Evolutionary conservation across 176 grass and related monocot species (phyloP), one percentile per base, ranked within the genome.

Genomic region (Musa acuminata): DNA sequence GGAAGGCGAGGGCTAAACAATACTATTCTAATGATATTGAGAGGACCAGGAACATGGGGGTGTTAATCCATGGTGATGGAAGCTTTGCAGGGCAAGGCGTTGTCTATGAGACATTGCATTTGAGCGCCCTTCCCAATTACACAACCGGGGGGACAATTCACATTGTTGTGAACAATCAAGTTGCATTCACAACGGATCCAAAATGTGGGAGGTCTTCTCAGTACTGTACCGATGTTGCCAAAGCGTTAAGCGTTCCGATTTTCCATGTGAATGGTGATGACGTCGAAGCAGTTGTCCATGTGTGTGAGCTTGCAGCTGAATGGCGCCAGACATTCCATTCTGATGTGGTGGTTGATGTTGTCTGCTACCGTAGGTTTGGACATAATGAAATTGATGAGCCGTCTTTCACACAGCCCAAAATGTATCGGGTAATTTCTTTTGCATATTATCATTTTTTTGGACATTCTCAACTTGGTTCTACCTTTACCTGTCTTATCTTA

Each of bases 351-450:
- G 87, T 97, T 1, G 93, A 97, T 69, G 72, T 97, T 14, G 87
- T 97, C 63, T 97, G 93, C 71, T 97, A 97, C 49, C 83, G 93
- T 27, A 81, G 93, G 66, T 93, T 93, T 62, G 93, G 93, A 8
- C 93, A 97, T 71, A 97, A 97, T 54, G 93, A 97, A 78, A 97
- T 97, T 51, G 93, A 97, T 50, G 93, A 97, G 27, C 93, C 93
- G 9, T 97, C 93, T 55, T 97, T 97, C 79, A 97, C 93, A 16
- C 93, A 97, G 66, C 93, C 93, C 50, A 67, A 86, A 52, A 78
- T 68, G 60, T 69, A 78, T 20, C 49, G 68, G 63, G 51, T 78
- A 49, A 27, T 9, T 52, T 51, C 3, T 71, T 12, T 53, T 59
- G 49, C 12, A 29, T 26, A 21, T 35, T 35, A 35, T 35, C 29